Percentiles rank a stretch among this genome's conserved stretches.
Conservation (phyloP, 805 yeast species). For the Naumovozyma castellii region DNA sequence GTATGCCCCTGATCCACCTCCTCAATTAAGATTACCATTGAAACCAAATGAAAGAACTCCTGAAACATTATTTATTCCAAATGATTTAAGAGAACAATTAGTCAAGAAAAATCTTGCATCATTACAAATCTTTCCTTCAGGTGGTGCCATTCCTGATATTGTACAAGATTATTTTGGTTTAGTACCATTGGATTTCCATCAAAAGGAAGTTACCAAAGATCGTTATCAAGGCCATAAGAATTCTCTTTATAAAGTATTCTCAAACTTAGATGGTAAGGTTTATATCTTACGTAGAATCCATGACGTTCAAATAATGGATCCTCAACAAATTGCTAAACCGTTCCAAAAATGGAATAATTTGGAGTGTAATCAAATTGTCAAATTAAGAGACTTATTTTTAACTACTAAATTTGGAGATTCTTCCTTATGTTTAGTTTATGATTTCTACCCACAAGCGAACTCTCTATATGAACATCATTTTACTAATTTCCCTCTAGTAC, state of each 20-base stretch:
- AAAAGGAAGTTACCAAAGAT: conserved; percentile 29
- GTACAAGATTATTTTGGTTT: conserved; percentile 79
- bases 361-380: conserved; percentile 44
- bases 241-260: conserved; percentile 68
- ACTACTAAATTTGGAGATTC: conserved; percentile 76
- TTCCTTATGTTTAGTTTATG: conserved; percentile 70
- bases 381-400: conserved; percentile 73
- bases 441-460: conserved; percentile 68
- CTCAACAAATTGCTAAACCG: conserved; percentile 43
- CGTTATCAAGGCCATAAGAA: conserved; percentile 45
- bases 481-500: conserved; percentile 25
- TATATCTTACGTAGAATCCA: conserved; percentile 73
- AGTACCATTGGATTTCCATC: conserved; percentile 59
- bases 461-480: conserved; percentile 66
- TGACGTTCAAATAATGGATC: conserved; percentile 43
- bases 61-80: conserved; percentile 61
- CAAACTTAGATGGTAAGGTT: conserved; percentile 66
- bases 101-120: conserved; percentile 73
- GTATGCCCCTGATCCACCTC: conserved; percentile 85
- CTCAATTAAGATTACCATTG: conserved; percentile 50
- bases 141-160: conserved; percentile 50
- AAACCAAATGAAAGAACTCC: conserved; percentile 65
- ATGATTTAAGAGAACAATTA: conserved; percentile 59
- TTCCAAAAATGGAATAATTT: conserved; percentile 61
- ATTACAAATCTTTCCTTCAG: conserved; percentile 47